Evolutionary conservation across 345 rosid species (phyloP).

Genomic region (Populus nigra): DNA sequence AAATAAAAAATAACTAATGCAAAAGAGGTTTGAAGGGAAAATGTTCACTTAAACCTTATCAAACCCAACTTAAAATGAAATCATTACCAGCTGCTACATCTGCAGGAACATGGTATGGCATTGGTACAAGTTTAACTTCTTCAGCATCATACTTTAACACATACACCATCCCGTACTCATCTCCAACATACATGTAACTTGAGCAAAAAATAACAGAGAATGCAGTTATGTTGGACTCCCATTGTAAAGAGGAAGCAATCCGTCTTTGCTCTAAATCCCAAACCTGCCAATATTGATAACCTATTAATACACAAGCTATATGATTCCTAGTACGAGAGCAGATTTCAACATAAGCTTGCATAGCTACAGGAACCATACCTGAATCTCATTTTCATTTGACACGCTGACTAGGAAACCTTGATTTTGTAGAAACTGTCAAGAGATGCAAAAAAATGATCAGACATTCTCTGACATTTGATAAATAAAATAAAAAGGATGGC

Average conservation of each 20-base stretch:
- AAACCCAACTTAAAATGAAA: not conserved
- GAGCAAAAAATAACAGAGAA: conserved; percentile 28
- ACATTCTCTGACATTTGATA: not conserved
- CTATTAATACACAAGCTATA: not conserved
- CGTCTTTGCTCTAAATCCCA: conserved; percentile 30
- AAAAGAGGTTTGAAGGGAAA: not conserved
- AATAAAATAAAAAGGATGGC: not conserved
- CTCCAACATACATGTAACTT: conserved; percentile 32
- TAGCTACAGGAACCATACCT: conserved; percentile 10
- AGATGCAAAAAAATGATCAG: not conserved
- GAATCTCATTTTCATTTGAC: conserved; percentile 29
- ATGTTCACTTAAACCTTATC: not conserved
- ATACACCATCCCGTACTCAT: conserved; percentile 28
- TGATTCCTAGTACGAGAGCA: not conserved
- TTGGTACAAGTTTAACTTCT: conserved; percentile 4
- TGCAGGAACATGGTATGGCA: conserved; percentile 26
- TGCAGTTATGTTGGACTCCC: conserved; percentile 31
- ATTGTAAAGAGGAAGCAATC: conserved; percentile 19
- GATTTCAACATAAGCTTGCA: not conserved
- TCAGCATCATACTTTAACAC: conserved; percentile 24
- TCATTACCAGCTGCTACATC: conserved; percentile 22
- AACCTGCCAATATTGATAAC: conserved; percentile 19
- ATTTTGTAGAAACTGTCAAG: conserved; percentile 29
- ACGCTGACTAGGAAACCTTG: conserved; percentile 27
- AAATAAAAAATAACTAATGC: not conserved